Percentiles rank a stretch among this genome's conserved stretches.
Conservation (phyloP, 2,329 filamentous ascomycete species). For the Calonectria ilicicola region DNA sequence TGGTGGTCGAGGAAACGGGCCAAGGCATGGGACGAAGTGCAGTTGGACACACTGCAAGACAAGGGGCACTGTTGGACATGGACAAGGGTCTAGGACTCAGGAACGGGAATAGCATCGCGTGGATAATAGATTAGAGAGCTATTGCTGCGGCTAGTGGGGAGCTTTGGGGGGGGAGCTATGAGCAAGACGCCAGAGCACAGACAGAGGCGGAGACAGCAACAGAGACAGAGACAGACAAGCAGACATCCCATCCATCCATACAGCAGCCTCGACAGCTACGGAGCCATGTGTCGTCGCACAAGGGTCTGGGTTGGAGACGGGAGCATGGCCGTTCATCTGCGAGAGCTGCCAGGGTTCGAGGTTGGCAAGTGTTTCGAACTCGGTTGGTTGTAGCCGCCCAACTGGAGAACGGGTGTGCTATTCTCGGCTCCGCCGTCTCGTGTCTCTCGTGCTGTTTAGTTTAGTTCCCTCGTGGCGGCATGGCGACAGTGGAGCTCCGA, state of each 20-base stretch:
- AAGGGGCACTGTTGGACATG: constrained; percentile 4
- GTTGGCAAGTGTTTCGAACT: constrained; percentile 32
- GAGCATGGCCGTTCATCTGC: background rate
- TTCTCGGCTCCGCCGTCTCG: constrained; percentile 10
- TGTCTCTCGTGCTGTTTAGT: background rate
- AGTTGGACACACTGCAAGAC: background rate
- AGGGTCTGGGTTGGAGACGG: background rate
- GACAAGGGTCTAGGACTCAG: background rate
- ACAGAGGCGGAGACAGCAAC: too few species aligned
- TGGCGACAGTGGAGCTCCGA: background rate
- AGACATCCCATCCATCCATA: too few species aligned
- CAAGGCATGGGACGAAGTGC: constrained; percentile 16
- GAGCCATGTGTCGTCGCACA: constrained; percentile 12
- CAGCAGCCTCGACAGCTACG: background rate
- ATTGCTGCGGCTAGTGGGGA: background rate
- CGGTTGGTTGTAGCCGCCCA: constrained; percentile 37
- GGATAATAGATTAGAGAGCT: background rate
- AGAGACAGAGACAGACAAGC: too few species aligned
- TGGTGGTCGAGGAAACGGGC: constrained; percentile 39
- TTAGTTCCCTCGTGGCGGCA: background rate
- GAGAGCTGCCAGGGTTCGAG: background rate
- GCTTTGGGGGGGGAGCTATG: background rate
- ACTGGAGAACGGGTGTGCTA: constrained; percentile 24
- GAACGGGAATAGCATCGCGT: constrained; percentile 16
- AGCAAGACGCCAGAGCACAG: background rate